Evolutionary conservation across 2,329 filamentous ascomycete species (phyloP).

Genomic region (Monilinia vaccinii-corymbosi): DNA sequence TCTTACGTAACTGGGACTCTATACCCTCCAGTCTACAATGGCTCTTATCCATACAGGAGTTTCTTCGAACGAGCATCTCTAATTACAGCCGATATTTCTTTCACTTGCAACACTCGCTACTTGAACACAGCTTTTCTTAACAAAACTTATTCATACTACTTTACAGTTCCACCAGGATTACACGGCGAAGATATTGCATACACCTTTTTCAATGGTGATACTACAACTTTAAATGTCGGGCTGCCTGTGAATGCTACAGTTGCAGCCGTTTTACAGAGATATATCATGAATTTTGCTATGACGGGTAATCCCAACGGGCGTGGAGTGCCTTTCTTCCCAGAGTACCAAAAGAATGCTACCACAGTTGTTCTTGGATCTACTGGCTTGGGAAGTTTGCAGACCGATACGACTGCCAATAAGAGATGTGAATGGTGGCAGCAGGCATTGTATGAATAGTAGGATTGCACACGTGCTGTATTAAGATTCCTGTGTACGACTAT

Average conservation of each 20-base stretch:
- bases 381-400: conserved; percentile 13
- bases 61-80: conserved; percentile 35
- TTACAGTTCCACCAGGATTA: conserved; percentile 41
- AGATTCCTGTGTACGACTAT: background rate
- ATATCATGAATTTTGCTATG: conserved; percentile 30
- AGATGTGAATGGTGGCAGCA: conserved; percentile 31
- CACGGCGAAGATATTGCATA: conserved; percentile 45
- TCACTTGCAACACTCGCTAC: conserved; percentile 44
- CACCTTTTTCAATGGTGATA: conserved; percentile 40
- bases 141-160: conserved; percentile 42
- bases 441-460: conserved; percentile 12
- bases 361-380: conserved; percentile 13
- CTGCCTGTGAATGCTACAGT: conserved; percentile 26
- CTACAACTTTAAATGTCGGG: conserved; percentile 18
- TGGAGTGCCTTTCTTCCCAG: conserved; percentile 18
- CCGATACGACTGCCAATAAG: conserved; percentile 25
- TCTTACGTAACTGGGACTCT: conserved; percentile 35
- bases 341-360: conserved; percentile 17
- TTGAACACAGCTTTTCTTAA: conserved; percentile 38
- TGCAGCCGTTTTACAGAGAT: conserved; percentile 31
- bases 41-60: conserved; percentile 36
- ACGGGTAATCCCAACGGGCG: conserved; percentile 28
- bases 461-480: background rate
- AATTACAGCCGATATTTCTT: conserved; percentile 35
- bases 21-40: conserved; percentile 41